Evolutionary conservation across 73 alveolate genomes (phyloP).

Genomic region (Paramecium pentaurelia): DNA sequence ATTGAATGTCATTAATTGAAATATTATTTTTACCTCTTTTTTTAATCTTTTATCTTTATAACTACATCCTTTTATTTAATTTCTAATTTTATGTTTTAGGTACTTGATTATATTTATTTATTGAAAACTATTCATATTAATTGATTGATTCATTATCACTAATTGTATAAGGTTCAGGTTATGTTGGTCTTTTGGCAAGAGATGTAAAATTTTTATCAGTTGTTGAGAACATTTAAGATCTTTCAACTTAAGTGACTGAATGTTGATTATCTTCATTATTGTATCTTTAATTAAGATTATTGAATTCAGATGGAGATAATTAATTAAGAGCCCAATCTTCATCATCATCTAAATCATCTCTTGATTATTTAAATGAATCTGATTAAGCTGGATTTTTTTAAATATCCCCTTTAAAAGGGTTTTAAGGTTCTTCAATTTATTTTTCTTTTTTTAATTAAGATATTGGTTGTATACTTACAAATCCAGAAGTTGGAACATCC

Average conservation of each 20-base stretch:
- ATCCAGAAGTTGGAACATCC: slow-evolving; percentile 5
- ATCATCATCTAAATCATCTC: neutral
- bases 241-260: neutral
- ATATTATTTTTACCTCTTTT: neutral
- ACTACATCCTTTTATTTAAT: neutral
- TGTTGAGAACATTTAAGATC: neutral
- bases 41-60: neutral
- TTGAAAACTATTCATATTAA: neutral
- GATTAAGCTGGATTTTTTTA: neutral
- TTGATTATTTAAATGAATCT: neutral
- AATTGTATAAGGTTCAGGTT: neutral
- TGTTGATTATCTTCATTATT: neutral
- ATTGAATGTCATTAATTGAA: neutral
- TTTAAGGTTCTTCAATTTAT: neutral
- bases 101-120: neutral
- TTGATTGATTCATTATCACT: neutral
- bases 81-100: neutral
- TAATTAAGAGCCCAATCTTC: neutral
- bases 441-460: neutral
- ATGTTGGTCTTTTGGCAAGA: neutral
- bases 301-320: neutral
- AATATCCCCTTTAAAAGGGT: neutral
- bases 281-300: neutral
- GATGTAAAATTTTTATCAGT: neutral
- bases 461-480: neutral